These are phyloP conservation scores for Boletus rubropictus DNA, from an alignment of 768 basidiomycete genomes.

Conservation along the genomic window DNA sequence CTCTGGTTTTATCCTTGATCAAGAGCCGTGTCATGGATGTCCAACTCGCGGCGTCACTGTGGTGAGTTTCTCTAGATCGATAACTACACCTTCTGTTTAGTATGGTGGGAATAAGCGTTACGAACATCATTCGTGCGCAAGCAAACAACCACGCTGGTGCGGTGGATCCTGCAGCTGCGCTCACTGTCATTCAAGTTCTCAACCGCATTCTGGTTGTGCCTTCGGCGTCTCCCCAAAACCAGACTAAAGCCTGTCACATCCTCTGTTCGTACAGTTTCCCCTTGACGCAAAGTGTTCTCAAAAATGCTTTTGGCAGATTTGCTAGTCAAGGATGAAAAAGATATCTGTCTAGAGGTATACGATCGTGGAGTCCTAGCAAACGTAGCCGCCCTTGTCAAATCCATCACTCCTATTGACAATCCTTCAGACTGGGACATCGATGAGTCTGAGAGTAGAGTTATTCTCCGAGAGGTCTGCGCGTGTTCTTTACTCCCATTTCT, in stretches of 20 bases:
- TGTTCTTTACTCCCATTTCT: not conserved
- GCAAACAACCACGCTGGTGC: conserved; percentile 25
- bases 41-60: conserved; percentile 66
- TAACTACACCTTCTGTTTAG: not conserved
- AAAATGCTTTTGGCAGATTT: conserved; percentile 36
- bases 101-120: conserved; percentile 38
- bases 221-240: conserved; percentile 37
- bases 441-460: conserved; percentile 50
- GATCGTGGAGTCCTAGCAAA: conserved; percentile 63
- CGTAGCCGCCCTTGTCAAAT: conserved; percentile 46
- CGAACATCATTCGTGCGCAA: conserved; percentile 55
- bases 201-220: conserved; percentile 51
- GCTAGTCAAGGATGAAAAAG: conserved; percentile 65
- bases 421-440: conserved; percentile 58
- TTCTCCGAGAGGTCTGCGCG: conserved; percentile 56
- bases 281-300: not conserved
- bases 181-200: conserved; percentile 65
- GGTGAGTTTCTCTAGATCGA: conserved; percentile 36
- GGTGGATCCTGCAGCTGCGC: conserved; percentile 42
- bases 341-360: conserved; percentile 60
- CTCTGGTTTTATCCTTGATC: conserved; percentile 43
- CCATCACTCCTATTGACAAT: conserved; percentile 47
- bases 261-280: conserved; percentile 46
- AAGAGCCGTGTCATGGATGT: conserved; percentile 57
- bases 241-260: conserved; percentile 69